These are phyloP conservation scores for Castanospermum australe DNA, from an alignment of 306 rosid species.

Conservation along the genomic window DNA sequence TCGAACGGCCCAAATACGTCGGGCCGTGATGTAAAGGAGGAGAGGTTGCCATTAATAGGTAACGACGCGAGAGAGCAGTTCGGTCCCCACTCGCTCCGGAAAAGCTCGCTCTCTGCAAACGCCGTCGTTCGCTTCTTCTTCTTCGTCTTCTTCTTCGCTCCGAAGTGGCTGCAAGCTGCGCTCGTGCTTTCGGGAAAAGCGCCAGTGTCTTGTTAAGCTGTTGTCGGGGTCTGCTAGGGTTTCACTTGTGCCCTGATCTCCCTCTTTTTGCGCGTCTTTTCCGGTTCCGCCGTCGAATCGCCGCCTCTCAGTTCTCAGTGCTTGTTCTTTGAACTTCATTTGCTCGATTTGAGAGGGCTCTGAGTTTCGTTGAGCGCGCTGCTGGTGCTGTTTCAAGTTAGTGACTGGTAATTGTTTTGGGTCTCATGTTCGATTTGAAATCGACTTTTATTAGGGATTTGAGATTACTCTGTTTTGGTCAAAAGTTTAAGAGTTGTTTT, in stretches of 20 bases:
- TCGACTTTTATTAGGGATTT: no score
- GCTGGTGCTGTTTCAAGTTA: background rate
- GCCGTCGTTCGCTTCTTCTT: background rate
- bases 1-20: no score
- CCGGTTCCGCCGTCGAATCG: background rate
- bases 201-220: background rate
- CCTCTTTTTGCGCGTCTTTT: background rate
- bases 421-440: background rate
- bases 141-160: background rate
- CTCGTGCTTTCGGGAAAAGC: background rate
- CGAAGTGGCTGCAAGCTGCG: background rate
- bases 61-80: no score
- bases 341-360: background rate
- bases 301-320: background rate
- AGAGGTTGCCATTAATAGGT: no score
- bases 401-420: slow-evolving; percentile 17
- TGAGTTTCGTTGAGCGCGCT: background rate
- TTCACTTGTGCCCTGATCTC: slow-evolving; percentile 25
- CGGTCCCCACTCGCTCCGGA: no score
- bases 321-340: no score
- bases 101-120: background rate
- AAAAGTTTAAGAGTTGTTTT: no score
- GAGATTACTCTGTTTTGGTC: no score
- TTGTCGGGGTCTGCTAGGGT: slow-evolving; percentile 24
- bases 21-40: no score